Conservation (phyloP, 2,329 filamentous ascomycete genomes). For the Ilyonectria robusta region DNA sequence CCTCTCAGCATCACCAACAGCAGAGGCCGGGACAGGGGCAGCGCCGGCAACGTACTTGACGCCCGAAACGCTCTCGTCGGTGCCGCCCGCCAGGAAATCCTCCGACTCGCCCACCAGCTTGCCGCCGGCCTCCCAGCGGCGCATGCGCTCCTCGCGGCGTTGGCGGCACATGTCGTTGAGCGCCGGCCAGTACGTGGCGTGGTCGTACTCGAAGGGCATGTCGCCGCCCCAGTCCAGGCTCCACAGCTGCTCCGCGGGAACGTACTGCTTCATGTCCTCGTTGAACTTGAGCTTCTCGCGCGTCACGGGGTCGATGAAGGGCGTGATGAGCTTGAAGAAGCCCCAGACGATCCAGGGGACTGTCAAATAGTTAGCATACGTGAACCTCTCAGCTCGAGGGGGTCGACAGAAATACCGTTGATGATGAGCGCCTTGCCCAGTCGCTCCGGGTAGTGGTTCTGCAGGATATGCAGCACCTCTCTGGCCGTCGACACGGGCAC, state of each 20-base stretch:
- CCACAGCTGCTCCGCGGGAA: constrained; percentile 87
- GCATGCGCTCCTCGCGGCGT: constrained; percentile 72
- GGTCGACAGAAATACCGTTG: constrained; percentile 73
- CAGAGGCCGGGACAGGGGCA: not conserved
- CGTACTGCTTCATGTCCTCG: constrained; percentile 86
- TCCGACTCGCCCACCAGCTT: constrained; percentile 89
- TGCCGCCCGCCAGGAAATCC: constrained; percentile 82
- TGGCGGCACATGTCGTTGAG: constrained; percentile 79
- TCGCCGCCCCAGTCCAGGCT: constrained; percentile 81
- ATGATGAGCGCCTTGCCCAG: constrained; percentile 90
- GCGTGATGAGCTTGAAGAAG: constrained; percentile 96
- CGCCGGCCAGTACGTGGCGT: constrained; percentile 89
- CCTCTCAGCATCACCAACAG: constrained; percentile 7
- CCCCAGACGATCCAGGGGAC: constrained; percentile 92
- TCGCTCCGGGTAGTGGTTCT: constrained; percentile 95
- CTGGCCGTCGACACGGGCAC: constrained; percentile 83
- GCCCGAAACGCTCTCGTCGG: constrained; percentile 53
- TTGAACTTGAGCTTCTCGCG: constrained; percentile 98
- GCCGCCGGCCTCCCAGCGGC: constrained; percentile 85
- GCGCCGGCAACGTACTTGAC: constrained; percentile 46
- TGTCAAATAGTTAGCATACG: constrained; percentile 51
- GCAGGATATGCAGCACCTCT: constrained; percentile 90
- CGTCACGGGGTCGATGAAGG: constrained; percentile 96
- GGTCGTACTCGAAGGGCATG: constrained; percentile 92
- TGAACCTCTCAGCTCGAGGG: not conserved